Evolutionary conservation across 345 rosid species (phyloP).

Genomic region (Streptanthus diversifolius): DNA sequence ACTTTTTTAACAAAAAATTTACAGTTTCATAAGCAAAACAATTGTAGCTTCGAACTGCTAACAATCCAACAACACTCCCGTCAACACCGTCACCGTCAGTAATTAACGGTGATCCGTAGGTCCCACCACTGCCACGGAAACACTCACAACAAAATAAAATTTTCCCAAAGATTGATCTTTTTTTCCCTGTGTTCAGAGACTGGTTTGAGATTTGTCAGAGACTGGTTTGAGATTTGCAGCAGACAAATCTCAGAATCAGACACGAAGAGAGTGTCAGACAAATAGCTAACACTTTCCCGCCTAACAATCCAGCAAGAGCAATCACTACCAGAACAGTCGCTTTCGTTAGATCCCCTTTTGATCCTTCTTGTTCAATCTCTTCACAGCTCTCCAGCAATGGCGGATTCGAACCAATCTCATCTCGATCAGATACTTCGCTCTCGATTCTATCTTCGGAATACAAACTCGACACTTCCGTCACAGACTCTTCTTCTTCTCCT

Average conservation of each 20-base stretch:
- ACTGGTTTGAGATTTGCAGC: conserved; percentile 1
- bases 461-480: conserved; percentile 31
- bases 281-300: conserved; percentile 58
- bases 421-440: conserved; percentile 26
- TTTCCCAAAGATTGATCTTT: not conserved
- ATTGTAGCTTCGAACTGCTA: conserved; percentile 37
- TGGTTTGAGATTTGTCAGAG: conserved; percentile 14
- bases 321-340: conserved; percentile 38
- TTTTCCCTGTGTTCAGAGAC: conserved; percentile 15
- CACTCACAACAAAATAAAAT: not conserved
- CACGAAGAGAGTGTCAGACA: conserved; percentile 47
- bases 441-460: conserved; percentile 14
- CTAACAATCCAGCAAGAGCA: conserved; percentile 58
- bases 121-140: conserved; percentile 15
- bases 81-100: conserved; percentile 19
- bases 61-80: conserved; percentile 11
- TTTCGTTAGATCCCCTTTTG: conserved; percentile 36
- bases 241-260: conserved; percentile 32
- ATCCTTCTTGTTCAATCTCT: not conserved
- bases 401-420: conserved; percentile 21
- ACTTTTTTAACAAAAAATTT: not conserved
- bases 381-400: conserved; percentile 26
- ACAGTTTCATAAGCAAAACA: conserved; percentile 38
- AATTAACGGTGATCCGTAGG: conserved; percentile 13
- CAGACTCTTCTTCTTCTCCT: conserved; percentile 24